Evolutionary conservation across 768 basidiomycete species (phyloP), one percentile per base, ranked within the genome.

Genomic region (Serendipita indica): DNA sequence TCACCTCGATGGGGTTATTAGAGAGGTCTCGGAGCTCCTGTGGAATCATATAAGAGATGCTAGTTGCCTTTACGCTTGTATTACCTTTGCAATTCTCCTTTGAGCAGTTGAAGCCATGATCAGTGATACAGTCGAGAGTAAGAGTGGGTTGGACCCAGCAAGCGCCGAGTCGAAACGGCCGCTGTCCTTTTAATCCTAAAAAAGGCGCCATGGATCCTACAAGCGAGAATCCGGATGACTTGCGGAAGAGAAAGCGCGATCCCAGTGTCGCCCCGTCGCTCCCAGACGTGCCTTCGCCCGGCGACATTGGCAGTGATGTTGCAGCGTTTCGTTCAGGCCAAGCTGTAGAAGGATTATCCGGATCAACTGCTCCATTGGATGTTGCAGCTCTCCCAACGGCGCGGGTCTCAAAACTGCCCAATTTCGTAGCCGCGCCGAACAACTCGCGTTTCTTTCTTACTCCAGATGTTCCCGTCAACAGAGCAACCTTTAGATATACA

Each of bases 21-120:
- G 70, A 72, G 61, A 90, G 73, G 63, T 82, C 79, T 59, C 63
- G 70, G 39, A 89, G 69, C 75, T 90, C 88, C 88, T 90, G 35
- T 27, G 30, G 35, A 18, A 46, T 46, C 45, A 20, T 46, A 25
- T 13, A 18, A 39, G 35, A n/a, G 12, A 39, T 39, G 12, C 35
- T 13, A 39, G 35, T 12, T 18, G 18, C 35, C 13, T 12, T 39
- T 13, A 39, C 18, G 35, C 35, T 39, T 18, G 12, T 13, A 13
- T 7, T 1, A 62, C 61, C 59, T 60, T 62, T 3, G 16, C 41
- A n/a, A 62, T 54, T 18, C 61, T 25, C 7, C 59, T 30, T 16
- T 60, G 20, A 4, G 61, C 60, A 4, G 60, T 46, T 20, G 20
- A 16, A 57, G 41, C n/a, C 32, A 57, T 43, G 49, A 59, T 5